Percentiles rank a stretch among this genome's conserved stretches.
These are phyloP conservation scores for Boletellus emodensis DNA, from an alignment of 768 basidiomycete genomes.

Conservation along the genomic window DNA sequence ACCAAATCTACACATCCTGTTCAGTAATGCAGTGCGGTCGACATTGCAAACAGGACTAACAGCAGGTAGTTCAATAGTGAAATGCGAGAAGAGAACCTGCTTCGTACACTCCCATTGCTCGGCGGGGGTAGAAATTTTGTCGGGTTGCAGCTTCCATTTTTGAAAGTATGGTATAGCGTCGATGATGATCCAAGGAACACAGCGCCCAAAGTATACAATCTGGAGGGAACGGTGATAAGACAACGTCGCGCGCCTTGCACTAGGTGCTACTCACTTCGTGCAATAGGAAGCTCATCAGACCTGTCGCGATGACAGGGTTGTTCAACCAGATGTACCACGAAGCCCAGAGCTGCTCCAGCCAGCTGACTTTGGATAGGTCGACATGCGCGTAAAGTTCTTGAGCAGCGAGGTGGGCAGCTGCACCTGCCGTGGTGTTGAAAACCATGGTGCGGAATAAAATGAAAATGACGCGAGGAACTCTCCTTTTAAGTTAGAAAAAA, in stretches of 20 bases:
- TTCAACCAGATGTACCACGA: conserved; percentile 83
- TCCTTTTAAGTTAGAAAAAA: conserved; percentile 13
- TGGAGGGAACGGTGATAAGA: background rate
- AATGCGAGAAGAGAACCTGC: conserved; percentile 89
- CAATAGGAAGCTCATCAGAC: conserved; percentile 85
- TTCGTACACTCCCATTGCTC: conserved; percentile 98
- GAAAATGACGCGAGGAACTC: background rate
- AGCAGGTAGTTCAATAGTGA: conserved; percentile 89
- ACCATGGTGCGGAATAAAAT: conserved; percentile 33
- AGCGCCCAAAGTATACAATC: conserved; percentile 96
- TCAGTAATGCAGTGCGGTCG: background rate
- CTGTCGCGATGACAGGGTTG: conserved; percentile 90
- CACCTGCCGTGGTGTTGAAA: conserved; percentile 37
- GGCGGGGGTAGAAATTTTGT: conserved; percentile 69
- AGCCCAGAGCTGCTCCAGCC: conserved; percentile 79
- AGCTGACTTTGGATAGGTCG: conserved; percentile 58
- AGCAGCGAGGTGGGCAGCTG: conserved; percentile 27
- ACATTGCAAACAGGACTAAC: conserved; percentile 39
- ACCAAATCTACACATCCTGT: conserved; percentile 60
- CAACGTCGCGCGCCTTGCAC: background rate
- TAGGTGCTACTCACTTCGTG: conserved; percentile 70
- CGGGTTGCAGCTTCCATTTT: conserved; percentile 89
- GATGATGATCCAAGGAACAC: conserved; percentile 93
- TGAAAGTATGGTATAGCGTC: conserved; percentile 93
- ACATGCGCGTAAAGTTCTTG: conserved; percentile 51